Conservation (phyloP, 2,329 filamentous ascomycete species). For the Fusarium sulawesiense region DNA sequence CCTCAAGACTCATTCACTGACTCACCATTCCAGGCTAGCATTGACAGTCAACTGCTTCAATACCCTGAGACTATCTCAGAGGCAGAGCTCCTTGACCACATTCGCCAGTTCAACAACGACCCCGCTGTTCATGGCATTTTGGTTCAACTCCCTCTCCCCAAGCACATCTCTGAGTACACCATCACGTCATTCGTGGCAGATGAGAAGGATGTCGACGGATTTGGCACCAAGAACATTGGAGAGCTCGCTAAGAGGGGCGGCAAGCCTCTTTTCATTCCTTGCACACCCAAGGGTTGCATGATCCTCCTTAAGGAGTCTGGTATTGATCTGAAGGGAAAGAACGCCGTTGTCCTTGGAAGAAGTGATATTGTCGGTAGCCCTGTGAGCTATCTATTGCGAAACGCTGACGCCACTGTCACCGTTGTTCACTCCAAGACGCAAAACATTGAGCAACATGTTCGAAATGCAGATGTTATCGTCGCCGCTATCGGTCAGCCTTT, state of each 20-base stretch:
- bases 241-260: conserved; percentile 97
- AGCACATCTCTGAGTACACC: conserved; percentile 88
- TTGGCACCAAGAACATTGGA: conserved; percentile 93
- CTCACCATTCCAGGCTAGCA: conserved; percentile 74
- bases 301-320: conserved; percentile 86
- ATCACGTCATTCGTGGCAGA: conserved; percentile 91
- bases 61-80: conserved; percentile 85
- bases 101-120: conserved; percentile 87
- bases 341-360: conserved; percentile 91
- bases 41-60: conserved; percentile 86
- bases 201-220: conserved; percentile 98
- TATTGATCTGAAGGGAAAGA: conserved; percentile 86
- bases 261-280: conserved; percentile 88
- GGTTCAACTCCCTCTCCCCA: conserved; percentile 91
- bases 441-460: conserved; percentile 78
- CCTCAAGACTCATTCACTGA: conserved; percentile 6
- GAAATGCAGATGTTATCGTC: conserved; percentile 87
- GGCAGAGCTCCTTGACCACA: conserved; percentile 84
- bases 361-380: conserved; percentile 98
- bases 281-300: conserved; percentile 98
- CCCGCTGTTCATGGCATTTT: conserved; percentile 88
- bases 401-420: conserved; percentile 96
- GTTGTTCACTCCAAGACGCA: conserved; percentile 92
- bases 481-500: conserved; percentile 89
- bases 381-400: conserved; percentile 94